phyloP scores from a whole-genome alignment of 2,329 filamentous ascomycete genomes.

The Talaromyces sp. region DNA sequence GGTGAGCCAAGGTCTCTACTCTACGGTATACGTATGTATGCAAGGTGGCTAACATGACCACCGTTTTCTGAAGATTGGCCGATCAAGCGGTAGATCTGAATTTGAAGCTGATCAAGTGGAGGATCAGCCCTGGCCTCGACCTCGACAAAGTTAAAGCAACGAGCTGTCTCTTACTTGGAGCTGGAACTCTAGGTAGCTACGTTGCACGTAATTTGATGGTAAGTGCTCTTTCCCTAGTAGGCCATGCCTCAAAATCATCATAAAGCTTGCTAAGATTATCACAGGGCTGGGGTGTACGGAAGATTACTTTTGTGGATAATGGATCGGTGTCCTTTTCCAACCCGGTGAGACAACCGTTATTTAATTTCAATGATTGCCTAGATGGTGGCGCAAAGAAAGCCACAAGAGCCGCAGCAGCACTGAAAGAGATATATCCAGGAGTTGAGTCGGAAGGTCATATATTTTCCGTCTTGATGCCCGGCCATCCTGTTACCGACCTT shows the following conservation, averaged over 20 bases:
- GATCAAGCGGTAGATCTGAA: slow-evolving; percentile 96
- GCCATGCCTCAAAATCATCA: neutral
- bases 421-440: slow-evolving; percentile 85
- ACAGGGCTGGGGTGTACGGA: slow-evolving; percentile 84
- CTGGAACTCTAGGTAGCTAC: slow-evolving; percentile 90
- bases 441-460: slow-evolving; percentile 77
- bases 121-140: slow-evolving; percentile 82
- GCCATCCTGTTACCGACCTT: slow-evolving; percentile 78
- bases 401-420: slow-evolving; percentile 69
- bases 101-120: slow-evolving; percentile 98
- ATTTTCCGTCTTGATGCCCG: slow-evolving; percentile 90
- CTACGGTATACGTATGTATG: neutral
- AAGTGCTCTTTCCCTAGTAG: slow-evolving; percentile 17
- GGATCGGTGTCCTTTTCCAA: slow-evolving; percentile 93
- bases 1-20: slow-evolving; percentile 32
- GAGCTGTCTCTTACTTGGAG: slow-evolving; percentile 84
- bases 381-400: slow-evolving; percentile 84
- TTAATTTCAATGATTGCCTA: slow-evolving; percentile 83
- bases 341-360: slow-evolving; percentile 89
- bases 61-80: slow-evolving; percentile 55
- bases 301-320: slow-evolving; percentile 95
- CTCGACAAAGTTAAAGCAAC: slow-evolving; percentile 85
- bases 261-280: slow-evolving; percentile 14
- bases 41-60: slow-evolving; percentile 1
- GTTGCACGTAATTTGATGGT: slow-evolving; percentile 82